A percentile compares a stretch with the other conserved stretches of the same genome.
phyloP scores from a whole-genome alignment of 192 early-diverging fungal genomes.

The Entomortierella lignicola region DNA sequence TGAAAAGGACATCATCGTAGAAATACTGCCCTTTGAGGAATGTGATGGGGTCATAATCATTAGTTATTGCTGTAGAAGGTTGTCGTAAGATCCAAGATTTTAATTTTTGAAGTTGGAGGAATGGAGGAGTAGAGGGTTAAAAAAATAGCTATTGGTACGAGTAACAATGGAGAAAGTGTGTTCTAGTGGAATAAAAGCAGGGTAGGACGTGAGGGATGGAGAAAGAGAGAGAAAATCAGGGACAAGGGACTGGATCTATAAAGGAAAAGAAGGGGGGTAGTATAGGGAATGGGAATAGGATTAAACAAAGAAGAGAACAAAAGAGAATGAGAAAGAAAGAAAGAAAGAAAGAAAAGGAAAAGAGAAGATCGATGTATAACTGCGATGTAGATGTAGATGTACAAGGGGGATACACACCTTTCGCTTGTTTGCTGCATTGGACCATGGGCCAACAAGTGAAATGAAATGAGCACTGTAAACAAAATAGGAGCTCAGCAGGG shows the following conservation, averaged over 20 bases:
- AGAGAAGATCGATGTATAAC: no score
- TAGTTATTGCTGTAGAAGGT: neutral
- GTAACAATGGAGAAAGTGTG: neutral
- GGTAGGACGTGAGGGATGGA: neutral
- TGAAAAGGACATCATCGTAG: conserved; percentile 14
- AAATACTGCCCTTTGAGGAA: conserved; percentile 11
- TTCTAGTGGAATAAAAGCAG: neutral
- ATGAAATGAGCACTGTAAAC: conserved; percentile 8
- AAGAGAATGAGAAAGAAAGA: neutral
- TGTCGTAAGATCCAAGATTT: neutral
- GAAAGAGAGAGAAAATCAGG: conserved; percentile 6
- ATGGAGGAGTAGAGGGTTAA: neutral
- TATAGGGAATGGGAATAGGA: conserved; percentile 34
- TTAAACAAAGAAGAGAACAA: conserved; percentile 11
- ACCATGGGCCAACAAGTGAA: conserved; percentile 2
- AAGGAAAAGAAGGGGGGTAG: neutral
- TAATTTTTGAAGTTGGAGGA: neutral
- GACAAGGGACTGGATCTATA: conserved; percentile 23
- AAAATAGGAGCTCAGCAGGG: conserved; percentile 14
- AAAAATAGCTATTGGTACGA: neutral
- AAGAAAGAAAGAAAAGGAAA: neutral
- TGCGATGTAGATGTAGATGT: no score
- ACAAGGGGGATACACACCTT: neutral
- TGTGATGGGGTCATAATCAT: conserved; percentile 42
- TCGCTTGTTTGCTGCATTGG: neutral